Evolutionary conservation across 176 grass and related monocot species (phyloP).

Genomic region (Pharus latifolius): DNA sequence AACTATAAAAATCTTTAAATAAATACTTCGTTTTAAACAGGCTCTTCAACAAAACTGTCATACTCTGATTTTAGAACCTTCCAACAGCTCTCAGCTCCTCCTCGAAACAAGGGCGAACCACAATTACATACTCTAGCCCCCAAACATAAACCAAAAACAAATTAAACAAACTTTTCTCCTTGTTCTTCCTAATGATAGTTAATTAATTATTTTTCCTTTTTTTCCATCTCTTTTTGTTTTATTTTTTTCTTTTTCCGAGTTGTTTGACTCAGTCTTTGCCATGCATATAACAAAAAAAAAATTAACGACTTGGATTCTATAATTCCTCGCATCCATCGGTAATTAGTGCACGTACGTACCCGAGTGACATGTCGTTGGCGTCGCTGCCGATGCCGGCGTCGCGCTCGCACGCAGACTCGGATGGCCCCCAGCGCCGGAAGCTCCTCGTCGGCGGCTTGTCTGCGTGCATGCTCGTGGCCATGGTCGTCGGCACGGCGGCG

Average conservation of each 20-base stretch:
- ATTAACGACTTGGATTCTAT: not conserved
- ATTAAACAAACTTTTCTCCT: not conserved
- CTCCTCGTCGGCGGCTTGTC: constrained; percentile 33
- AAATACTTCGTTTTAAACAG: too few relatives aligned
- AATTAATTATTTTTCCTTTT: not conserved
- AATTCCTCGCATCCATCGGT: not conserved
- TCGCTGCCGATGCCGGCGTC: constrained; percentile 12
- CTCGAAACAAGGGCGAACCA: constrained; percentile 22
- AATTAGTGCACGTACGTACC: not conserved
- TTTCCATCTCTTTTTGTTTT: too few relatives aligned
- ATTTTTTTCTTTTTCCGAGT: too few relatives aligned
- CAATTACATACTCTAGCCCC: constrained; percentile 2
- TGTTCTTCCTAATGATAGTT: constrained; percentile 23
- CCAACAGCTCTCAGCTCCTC: not conserved
- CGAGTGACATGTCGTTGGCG: not conserved
- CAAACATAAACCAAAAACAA: not conserved
- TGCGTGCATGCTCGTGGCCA: constrained; percentile 31
- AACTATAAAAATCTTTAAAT: too few relatives aligned
- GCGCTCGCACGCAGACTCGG: not conserved
- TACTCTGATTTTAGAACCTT: constrained; percentile 11
- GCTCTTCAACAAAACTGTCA: too few relatives aligned
- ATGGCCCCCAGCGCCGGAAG: constrained; percentile 7
- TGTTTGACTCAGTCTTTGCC: not conserved
- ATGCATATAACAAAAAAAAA: constrained; percentile 7
- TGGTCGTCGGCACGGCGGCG: constrained; percentile 47